These are phyloP conservation scores for Meyerozyma elateridarum DNA, from an alignment of 1,139 yeast species.

Conservation along the genomic window DNA sequence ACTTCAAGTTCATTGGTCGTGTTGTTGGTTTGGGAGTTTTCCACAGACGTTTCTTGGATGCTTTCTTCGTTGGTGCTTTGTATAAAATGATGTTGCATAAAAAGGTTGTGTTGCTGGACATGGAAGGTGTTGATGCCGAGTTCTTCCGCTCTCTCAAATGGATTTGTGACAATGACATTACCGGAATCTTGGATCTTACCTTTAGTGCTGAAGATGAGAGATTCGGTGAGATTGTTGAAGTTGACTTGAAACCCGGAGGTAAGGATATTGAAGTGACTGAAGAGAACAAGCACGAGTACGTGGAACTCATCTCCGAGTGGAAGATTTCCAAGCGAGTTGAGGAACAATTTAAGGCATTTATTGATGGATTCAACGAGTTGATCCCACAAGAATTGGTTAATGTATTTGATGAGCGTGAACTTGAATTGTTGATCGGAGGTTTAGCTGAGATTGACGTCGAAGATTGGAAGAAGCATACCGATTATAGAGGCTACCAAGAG, in stretches of 20 bases:
- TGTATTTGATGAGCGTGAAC: constrained; percentile 95
- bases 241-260: constrained; percentile 89
- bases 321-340: constrained; percentile 89
- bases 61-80: constrained; percentile 96
- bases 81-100: constrained; percentile 97
- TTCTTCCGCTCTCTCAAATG: constrained; percentile 91
- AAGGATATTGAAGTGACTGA: constrained; percentile 85
- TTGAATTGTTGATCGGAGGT: constrained; percentile 95
- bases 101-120: constrained; percentile 90
- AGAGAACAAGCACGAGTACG: constrained; percentile 92
- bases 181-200: constrained; percentile 74
- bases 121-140: constrained; percentile 99
- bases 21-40: constrained; percentile 97
- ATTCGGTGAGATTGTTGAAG: constrained; percentile 88
- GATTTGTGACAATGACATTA: constrained; percentile 92
- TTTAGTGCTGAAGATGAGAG: constrained; percentile 95
- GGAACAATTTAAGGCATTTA: constrained; percentile 92
- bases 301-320: constrained; percentile 94
- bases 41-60: constrained; percentile 96
- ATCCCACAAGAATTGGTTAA: constrained; percentile 95
- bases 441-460: constrained; percentile 96
- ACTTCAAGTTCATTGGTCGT: constrained; percentile 96
- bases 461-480: constrained; percentile 99
- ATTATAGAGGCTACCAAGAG: constrained; percentile 96
- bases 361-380: constrained; percentile 94